Evolutionary conservation across 2,329 filamentous ascomycete genomes (phyloP), one percentile per base, ranked within the genome.

Genomic region (Neofusicoccum kwambonambiense): DNA sequence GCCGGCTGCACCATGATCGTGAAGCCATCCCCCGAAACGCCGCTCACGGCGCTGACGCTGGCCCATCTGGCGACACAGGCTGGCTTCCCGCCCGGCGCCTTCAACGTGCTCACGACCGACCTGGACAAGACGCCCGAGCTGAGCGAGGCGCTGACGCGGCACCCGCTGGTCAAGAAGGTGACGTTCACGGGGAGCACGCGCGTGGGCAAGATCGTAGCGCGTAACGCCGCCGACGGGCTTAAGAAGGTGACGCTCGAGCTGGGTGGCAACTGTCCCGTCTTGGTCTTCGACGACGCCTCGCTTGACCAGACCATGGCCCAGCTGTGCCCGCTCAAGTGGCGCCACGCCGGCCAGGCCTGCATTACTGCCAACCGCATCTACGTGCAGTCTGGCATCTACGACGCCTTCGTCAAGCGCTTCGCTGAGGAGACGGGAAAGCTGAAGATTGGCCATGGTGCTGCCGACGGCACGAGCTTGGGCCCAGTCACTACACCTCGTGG

Each of bases 401-500:
- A 76, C 19, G 70, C 72, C 57, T 78, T 78, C 66, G 73, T 77
- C 47, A 69, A 74, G 65, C 71, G 70, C 56, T 77, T 75, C 67
- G 77, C 90, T 4, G 79, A 83, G 1, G 80, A 83, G 67, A 85
- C 84, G 1, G 76, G 79, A 15, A 77, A 80, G 65, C 80, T 90
- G 12, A 83, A 85, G 37, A 79, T 89, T 22, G 88, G 87, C 7
- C 87, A 90, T 70, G 88, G 88, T 11, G 78, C 84, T 4, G 67
- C 69, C 1, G 68, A 71, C 9, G 66, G 70, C 3, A 75, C 70
- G 2, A 73, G 70, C 31, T 72, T 77, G 31, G 76, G 76, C 5
- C 76, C 86, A 1, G 80, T 87, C 3, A 89, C 85, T 1, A 87
- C 83, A 9, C 78, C 82, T 5, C 79, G 83, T 37, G 81, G 81